A percentile compares a stretch with the other conserved stretches of the same genome.
Evolutionary conservation across 75 land plant species (phyloP).

Genomic region (Pinus albicaulis): DNA sequence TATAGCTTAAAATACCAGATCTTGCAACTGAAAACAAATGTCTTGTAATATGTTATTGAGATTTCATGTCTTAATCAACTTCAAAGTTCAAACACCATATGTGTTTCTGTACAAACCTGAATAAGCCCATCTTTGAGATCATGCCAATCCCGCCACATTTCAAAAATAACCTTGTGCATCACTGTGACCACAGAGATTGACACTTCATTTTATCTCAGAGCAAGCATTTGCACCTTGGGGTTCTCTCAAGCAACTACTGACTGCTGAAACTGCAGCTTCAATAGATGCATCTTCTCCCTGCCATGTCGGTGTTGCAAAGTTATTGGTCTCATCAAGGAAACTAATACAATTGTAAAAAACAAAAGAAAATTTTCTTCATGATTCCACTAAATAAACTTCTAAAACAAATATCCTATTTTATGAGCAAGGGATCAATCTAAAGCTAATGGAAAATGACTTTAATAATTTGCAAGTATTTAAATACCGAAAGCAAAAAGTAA

Average conservation of each 20-base stretch:
- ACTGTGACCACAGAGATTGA: not conserved
- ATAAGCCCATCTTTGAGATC: not conserved
- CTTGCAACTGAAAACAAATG: not conserved
- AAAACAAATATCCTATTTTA: not conserved
- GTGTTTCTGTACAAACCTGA: not conserved
- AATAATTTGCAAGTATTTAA: not conserved
- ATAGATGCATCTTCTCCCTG: conserved; percentile 98
- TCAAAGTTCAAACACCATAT: no score
- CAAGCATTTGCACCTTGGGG: conserved; percentile 82
- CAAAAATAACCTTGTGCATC: no score
- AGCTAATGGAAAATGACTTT: not conserved
- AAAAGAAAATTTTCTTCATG: not conserved
- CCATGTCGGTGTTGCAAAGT: not conserved
- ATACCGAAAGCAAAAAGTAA: not conserved
- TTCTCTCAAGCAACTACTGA: conserved; percentile 84
- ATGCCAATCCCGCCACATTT: not conserved
- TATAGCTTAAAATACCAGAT: not conserved
- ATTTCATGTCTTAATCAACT: no score
- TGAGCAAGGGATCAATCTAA: not conserved
- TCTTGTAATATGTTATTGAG: not conserved
- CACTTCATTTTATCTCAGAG: conserved; percentile 60
- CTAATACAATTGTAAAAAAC: not conserved
- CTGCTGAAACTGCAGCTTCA: conserved; percentile 92
- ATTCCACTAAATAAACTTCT: conserved; percentile 6
- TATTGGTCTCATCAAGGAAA: not conserved